Evolutionary conservation across 2,329 filamentous ascomycete genomes (phyloP), one percentile per base, ranked within the genome.

Genomic region (Didymella pinodella): DNA sequence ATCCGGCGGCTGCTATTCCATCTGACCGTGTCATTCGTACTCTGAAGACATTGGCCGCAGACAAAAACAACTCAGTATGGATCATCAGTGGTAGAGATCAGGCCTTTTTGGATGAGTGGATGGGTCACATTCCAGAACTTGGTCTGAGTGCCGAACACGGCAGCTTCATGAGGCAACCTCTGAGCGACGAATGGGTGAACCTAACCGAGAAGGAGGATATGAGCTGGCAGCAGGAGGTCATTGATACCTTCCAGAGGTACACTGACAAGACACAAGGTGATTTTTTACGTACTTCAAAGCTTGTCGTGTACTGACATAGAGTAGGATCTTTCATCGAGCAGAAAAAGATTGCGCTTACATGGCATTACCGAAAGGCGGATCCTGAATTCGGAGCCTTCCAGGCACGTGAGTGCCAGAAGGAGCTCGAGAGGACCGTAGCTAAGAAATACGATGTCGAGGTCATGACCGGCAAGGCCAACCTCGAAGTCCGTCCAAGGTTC

Each of bases 111-210:
- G 88, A 90, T 65, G 89, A 96, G 66, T 93, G 94, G 81, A 88
- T 98, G 75, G 95, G 94, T n/a, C 90, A 96, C 78, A 96, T 98
- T 65, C 77, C 87, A 1, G 88, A 91, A 72, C 83, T 99, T 12
- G 95, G 95, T n/a, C 90, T 99, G 72, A 96, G 92, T 69, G 95
- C 95, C 1, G 95, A 99, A 80, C 95, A 99, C 73, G 95, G 95
- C 51, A 97, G 93, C 73, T 99, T 98, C 77, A 92, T 98, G 79
- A 88, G 91, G 61, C 84, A 92, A 65, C 95, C 95, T 5, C 85
- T 89, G 38, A 84, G 83, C 18, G 85, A 88, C 2, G 84, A 88
- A 40, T 99, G 95, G 95, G 88, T 92, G 75, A 97, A 97, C 70
- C 81, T 97, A 52, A 92, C 93, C 0, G 92, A 94, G 75, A 88